A percentile compares a stretch with the other conserved stretches of the same genome.
These are phyloP conservation scores for Sclerotiophoma versabilis DNA, from an alignment of 2,329 filamentous ascomycete species.

Conservation along the genomic window DNA sequence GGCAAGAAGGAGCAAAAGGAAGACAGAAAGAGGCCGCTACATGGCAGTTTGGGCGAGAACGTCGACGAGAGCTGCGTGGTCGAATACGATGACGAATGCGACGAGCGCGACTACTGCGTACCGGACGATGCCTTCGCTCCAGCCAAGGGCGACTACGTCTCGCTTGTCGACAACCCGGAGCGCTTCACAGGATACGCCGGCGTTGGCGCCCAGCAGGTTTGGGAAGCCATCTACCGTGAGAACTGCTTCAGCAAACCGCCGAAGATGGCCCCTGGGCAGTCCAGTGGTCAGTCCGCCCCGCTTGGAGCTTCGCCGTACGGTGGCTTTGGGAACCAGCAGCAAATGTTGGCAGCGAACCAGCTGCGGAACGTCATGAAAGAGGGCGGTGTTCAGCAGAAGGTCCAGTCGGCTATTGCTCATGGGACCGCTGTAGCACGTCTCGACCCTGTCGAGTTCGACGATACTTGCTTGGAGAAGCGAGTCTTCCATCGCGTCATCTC, in stretches of 20 bases:
- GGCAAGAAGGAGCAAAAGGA: slow-evolving; percentile 75
- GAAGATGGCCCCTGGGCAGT: slow-evolving; percentile 36
- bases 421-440: slow-evolving; percentile 65
- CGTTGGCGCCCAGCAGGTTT: slow-evolving; percentile 84
- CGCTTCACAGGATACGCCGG: slow-evolving; percentile 94
- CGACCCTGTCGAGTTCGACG: slow-evolving; percentile 76
- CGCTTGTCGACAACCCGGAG: slow-evolving; percentile 90
- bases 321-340: slow-evolving; percentile 53
- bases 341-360: slow-evolving; percentile 64
- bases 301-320: slow-evolving; percentile 50
- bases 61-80: slow-evolving; percentile 97
- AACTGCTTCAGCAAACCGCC: slow-evolving; percentile 80
- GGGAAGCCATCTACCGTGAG: slow-evolving; percentile 95
- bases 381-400: slow-evolving; percentile 67
- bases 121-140: slow-evolving; percentile 89
- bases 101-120: slow-evolving; percentile 95
- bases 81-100: slow-evolving; percentile 96
- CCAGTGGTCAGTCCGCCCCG: slow-evolving; percentile 42
- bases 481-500: slow-evolving; percentile 96
- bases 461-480: slow-evolving; percentile 97
- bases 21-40: slow-evolving; percentile 74
- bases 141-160: slow-evolving; percentile 95
- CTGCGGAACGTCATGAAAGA: slow-evolving; percentile 67
- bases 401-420: slow-evolving; percentile 62
- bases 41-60: slow-evolving; percentile 81